Base-by-base conservation (phyloP, 768 basidiomycete species). In the Lactarius indigo region DNA sequence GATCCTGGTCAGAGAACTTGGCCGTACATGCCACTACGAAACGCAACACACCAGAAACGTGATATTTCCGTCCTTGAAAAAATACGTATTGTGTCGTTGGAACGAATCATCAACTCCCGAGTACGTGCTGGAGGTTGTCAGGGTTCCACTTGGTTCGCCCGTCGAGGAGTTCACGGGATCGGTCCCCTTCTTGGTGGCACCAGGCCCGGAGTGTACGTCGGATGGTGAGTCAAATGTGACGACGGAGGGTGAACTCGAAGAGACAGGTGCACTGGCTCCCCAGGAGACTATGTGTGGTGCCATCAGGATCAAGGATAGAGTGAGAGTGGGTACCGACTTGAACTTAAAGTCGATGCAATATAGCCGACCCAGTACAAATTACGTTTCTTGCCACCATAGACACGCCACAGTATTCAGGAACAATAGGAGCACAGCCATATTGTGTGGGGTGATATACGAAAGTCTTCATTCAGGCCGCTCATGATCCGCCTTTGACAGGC, bases 31-130 rank as follows among this genome's bases (percentile, higher is more conserved):
- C 23, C 17, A 20, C 44, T 9, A 50, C 31, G 13, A 9, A 54
- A 39, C 15, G 23, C 9, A 15, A 57, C 63, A 2, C 8, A 70
- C 69, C 28, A 70, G 37, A 52, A 70, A 68, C 1, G 63, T 64
- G 26, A 70, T 35, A 13, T 68, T 70, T 15, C 69, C 66, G 33
- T 68, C 69, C 2, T 23, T 41, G 31, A 70, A 64, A 44, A 60
- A 70, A 44, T 68, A 69, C 47, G 52, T 57, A 28, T 35, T 23
- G 20, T 70, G 67, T 20, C 59, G 68, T 12, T 26, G 23, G 42
- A 69, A 67, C 15, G 59, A 31, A 30, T 39, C 37, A 2, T 57
- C 35, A 1, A 18, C 0, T 57, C 17, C 56, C 35, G 18, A n/a
- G 30, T 23, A 57, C 20, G 15, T 23, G 15, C 55, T 52, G 35